A percentile compares a stretch with the other conserved stretches of the same genome.
Evolutionary conservation across 2,329 filamentous ascomycete species (phyloP).

Genomic region (Clonostachys chloroleuca): DNA sequence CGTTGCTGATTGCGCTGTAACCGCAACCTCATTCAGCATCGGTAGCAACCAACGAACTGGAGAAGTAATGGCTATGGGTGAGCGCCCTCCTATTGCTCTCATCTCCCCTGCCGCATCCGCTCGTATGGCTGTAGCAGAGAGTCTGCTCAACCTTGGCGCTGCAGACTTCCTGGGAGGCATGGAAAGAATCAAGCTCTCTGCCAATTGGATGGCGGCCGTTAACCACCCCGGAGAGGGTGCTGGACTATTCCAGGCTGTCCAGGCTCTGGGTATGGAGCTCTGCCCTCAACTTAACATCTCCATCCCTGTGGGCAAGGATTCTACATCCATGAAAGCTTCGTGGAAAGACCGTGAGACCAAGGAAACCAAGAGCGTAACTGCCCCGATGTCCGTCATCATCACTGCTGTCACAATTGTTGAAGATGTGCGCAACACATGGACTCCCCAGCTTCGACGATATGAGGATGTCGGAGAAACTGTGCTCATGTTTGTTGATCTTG

Average conservation of each 20-base stretch:
- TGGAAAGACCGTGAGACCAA: conserved; percentile 72
- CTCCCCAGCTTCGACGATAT: conserved; percentile 74
- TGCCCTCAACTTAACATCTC: conserved; percentile 87
- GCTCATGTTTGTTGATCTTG: conserved; percentile 87
- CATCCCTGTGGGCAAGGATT: conserved; percentile 97
- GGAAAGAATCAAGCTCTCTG: conserved; percentile 78
- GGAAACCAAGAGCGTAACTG: conserved; percentile 78
- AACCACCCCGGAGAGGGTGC: conserved; percentile 90
- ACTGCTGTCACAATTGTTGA: conserved; percentile 85
- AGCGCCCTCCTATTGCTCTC: conserved; percentile 82
- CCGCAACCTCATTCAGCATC: conserved; percentile 70
- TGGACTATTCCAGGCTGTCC: conserved; percentile 86
- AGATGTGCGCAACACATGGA: conserved; percentile 86
- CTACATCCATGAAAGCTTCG: conserved; percentile 97
- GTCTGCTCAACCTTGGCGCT: conserved; percentile 87
- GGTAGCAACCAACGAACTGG: conserved; percentile 68
- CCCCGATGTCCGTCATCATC: conserved; percentile 86
- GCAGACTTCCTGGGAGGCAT: conserved; percentile 67
- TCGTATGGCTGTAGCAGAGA: conserved; percentile 93
- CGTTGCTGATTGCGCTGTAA: conserved; percentile 91
- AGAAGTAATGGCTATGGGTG: conserved; percentile 97
- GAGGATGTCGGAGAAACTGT: conserved; percentile 88
- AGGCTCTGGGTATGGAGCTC: conserved; percentile 88
- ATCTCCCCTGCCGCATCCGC: conserved; percentile 89
- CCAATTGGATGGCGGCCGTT: conserved; percentile 99